A percentile compares a stretch with the other conserved stretches of the same genome.
These are phyloP conservation scores for Rhizopus delemar DNA, from an alignment of 371 early-diverging fungal species.

Conservation along the genomic window DNA sequence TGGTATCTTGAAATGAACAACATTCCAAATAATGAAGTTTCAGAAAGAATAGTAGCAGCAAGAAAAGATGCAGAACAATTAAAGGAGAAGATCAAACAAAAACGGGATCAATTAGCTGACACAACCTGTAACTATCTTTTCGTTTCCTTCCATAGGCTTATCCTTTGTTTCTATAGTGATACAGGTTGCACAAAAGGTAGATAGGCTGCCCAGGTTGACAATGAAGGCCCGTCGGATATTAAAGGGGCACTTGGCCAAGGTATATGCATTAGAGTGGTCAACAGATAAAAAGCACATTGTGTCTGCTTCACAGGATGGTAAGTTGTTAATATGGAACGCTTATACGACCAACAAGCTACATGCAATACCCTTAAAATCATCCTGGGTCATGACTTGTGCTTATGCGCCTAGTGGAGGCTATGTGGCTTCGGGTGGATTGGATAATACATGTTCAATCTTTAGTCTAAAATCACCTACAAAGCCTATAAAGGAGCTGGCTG, in stretches of 20 bases:
- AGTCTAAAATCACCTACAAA: constrained; percentile 86
- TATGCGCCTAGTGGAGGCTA: constrained; percentile 95
- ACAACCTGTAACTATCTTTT: constrained; percentile 73
- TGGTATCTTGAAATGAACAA: not conserved
- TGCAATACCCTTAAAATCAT: constrained; percentile 94
- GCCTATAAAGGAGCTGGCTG: constrained; percentile 89
- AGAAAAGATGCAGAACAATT: constrained; percentile 92
- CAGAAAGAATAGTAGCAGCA: constrained; percentile 88
- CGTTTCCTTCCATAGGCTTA: not conserved
- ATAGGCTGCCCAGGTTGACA: constrained; percentile 83
- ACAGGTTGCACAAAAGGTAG: constrained; percentile 61
- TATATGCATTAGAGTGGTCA: constrained; percentile 99
- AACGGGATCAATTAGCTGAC: constrained; percentile 89
- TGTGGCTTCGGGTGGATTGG: constrained; percentile 97
- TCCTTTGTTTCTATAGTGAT: constrained; percentile 16
- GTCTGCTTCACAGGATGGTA: constrained; percentile 97
- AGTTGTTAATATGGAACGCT: constrained; percentile 97
- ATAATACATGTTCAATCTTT: constrained; percentile 96
- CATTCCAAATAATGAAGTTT: constrained; percentile 61
- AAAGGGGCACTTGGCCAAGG: constrained; percentile 96
- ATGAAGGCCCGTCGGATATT: constrained; percentile 95
- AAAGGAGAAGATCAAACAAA: constrained; percentile 93
- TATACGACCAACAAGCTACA: constrained; percentile 96
- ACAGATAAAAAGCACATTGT: constrained; percentile 91
- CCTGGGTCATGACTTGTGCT: constrained; percentile 99